Base-by-base conservation (phyloP, 139 green algal species). In the Haematococcus sp. region DNA sequence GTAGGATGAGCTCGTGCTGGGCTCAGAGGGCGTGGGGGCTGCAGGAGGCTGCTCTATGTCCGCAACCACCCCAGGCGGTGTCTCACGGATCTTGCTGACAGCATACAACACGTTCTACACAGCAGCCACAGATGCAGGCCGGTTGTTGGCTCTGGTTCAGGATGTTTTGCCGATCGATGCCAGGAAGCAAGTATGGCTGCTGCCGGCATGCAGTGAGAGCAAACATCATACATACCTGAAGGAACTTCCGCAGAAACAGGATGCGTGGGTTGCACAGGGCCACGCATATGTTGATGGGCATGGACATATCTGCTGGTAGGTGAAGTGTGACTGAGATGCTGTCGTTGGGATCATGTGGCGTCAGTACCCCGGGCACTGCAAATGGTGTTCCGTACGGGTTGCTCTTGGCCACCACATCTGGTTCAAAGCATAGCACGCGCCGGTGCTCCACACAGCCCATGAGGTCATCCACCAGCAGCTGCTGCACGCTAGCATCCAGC, bases 361-460 rank as follows among this genome's bases (percentile, higher is more conserved):
- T 49, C 7, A 49, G 7, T 19, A 7, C 11, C 7, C 40, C 40
- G 11, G 40, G 40, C 40, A 49, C 40, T 11, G 58, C 58, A 30
- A 65, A 65, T 3, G 58, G 58, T 3, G 58, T 65, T 11, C 11
- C 11, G 40, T 49, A 11, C 40, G 40, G 40, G 11, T 49, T 49
- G 40, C 7, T 11, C n/a, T 65, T 65, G 3, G 58, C 23, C 58
- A 65, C 23, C 23, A 65, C 58, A 22, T 65, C 30, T 4, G 58
- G 58, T n/a, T 65, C 61, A 68, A 68, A 68, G 1, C 40, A 54
- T 28, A 84, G 73, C 63, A 80, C 78, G 4, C 68, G 70, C 25
- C 78, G 68, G 78, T 84, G 78, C 73, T 84, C 78, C 2, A 80
- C 55, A 71, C 56, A 71, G 32, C 71, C 40, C 64, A 80, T 70